Conservation (phyloP, 2,329 filamentous ascomycete genomes). For the Colletotrichum shisoi region DNA sequence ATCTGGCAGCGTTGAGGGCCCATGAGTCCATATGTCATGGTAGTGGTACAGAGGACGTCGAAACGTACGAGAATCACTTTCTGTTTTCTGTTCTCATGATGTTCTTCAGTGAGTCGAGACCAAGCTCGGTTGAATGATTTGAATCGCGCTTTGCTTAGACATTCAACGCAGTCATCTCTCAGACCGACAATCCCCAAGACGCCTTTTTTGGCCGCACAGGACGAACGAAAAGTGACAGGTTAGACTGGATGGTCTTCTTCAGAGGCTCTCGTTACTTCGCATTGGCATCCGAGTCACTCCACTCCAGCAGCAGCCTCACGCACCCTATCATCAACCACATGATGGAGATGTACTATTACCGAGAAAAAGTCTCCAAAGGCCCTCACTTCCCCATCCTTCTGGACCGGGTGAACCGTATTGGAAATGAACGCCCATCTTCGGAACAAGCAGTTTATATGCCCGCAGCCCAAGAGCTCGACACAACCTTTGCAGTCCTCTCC, state of each 20-base stretch:
- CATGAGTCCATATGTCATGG: background rate
- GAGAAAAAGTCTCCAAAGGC: background rate
- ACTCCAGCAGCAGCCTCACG: background rate
- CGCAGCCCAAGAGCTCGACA: conserved; percentile 1
- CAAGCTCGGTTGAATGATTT: too few relatives aligned
- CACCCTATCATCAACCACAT: conserved; percentile 11
- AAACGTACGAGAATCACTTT: conserved; percentile 5
- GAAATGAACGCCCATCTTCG: background rate
- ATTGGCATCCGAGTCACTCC: background rate
- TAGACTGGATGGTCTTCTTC: conserved; percentile 14
- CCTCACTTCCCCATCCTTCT: background rate
- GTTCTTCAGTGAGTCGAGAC: background rate
- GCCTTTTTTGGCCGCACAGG: conserved; percentile 3
- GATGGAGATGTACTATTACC: conserved; percentile 3
- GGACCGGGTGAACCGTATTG: background rate
- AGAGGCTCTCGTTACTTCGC: conserved; percentile 7
- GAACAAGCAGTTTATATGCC: background rate
- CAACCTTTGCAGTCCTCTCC: background rate
- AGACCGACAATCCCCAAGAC: conserved; percentile 7
- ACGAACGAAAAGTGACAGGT: background rate
- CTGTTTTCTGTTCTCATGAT: conserved; percentile 14
- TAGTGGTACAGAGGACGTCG: background rate
- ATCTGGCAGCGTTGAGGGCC: conserved; percentile 1
- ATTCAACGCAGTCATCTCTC: conserved; percentile 14
- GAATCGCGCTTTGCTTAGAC: background rate